A percentile compares a stretch with the other conserved stretches of the same genome.
These are phyloP conservation scores for Mycocalia duriaeana DNA, from an alignment of 1,284 basidiomycete genomes.

Conservation along the genomic window DNA sequence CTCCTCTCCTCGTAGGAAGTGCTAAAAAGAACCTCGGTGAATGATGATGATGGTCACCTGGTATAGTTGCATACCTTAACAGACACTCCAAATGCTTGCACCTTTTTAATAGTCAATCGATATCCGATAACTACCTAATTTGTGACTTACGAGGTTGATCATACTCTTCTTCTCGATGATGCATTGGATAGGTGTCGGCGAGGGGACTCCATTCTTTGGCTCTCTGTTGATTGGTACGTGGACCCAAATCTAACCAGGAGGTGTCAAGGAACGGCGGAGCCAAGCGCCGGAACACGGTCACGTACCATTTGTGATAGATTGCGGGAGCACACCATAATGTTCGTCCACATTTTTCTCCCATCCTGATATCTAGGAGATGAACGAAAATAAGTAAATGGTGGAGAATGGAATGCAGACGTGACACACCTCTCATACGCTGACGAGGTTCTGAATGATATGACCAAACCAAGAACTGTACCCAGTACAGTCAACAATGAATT, in stretches of 20 bases:
- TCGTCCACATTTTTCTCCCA: constrained; percentile 61
- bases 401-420: not conserved
- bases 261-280: not conserved
- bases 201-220: constrained; percentile 27
- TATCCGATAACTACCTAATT: no score
- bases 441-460: constrained; percentile 64
- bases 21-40: constrained; percentile 37
- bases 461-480: constrained; percentile 66
- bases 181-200: constrained; percentile 39
- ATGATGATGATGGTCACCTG: constrained; percentile 3
- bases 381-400: not conserved
- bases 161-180: constrained; percentile 72
- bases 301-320: constrained; percentile 53
- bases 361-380: constrained; percentile 46
- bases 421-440: constrained; percentile 66
- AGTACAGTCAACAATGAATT: constrained; percentile 52
- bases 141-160: constrained; percentile 51
- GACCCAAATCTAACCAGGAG: constrained; percentile 50
- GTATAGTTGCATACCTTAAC: constrained; percentile 41
- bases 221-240: constrained; percentile 48
- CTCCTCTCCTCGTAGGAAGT: constrained; percentile 57
- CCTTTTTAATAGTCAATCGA: no score
- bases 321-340: constrained; percentile 46
- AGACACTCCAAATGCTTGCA: constrained; percentile 60
- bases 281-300: constrained; percentile 8